A percentile compares a stretch with the other conserved stretches of the same genome.
Evolutionary conservation across 2,329 filamentous ascomycete species (phyloP).

Genomic region (Pseudonectria buxi): DNA sequence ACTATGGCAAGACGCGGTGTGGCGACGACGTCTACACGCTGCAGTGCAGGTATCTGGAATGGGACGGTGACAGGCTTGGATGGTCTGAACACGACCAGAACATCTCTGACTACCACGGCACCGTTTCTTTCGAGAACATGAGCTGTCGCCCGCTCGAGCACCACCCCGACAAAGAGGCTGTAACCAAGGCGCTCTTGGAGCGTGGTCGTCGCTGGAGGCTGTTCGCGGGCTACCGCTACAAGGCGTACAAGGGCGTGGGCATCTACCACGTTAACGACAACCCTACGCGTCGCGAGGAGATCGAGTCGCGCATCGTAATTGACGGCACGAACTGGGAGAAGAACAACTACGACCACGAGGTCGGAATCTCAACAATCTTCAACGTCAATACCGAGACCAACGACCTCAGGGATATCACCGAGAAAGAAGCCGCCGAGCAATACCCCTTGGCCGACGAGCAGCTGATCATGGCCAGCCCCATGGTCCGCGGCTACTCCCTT

Average conservation of each 20-base stretch:
- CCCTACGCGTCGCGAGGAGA: conserved; percentile 20
- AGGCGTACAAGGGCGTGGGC: conserved; percentile 36
- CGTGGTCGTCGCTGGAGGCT: conserved; percentile 39
- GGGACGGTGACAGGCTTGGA: conserved; percentile 42
- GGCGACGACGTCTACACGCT: conserved; percentile 34
- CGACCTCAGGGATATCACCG: conserved; percentile 4
- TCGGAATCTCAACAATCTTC: conserved; percentile 11
- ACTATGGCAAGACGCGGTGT: conserved; percentile 31
- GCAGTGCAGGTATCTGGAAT: conserved; percentile 38
- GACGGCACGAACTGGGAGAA: conserved; percentile 27
- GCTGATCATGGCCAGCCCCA: conserved; percentile 32
- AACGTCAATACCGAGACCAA: conserved; percentile 1
- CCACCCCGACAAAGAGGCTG: conserved; percentile 32
- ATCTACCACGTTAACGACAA: conserved; percentile 19
- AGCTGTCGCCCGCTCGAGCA: no score
- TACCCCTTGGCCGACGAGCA: conserved; percentile 32
- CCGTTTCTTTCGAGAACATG: no score
- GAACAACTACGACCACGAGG: conserved; percentile 20
- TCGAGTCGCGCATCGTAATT: conserved; percentile 26
- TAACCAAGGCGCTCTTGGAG: conserved; percentile 28
- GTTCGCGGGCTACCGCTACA: conserved; percentile 41
- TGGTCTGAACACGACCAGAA: conserved; percentile 27
- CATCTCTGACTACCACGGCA: conserved; percentile 37
- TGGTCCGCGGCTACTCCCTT: conserved; percentile 42
- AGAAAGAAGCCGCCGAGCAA: conserved; percentile 9